A percentile compares a stretch with the other conserved stretches of the same genome.
Evolutionary conservation across 306 rosid species (phyloP).

Genomic region (Ormosia semicastrata): DNA sequence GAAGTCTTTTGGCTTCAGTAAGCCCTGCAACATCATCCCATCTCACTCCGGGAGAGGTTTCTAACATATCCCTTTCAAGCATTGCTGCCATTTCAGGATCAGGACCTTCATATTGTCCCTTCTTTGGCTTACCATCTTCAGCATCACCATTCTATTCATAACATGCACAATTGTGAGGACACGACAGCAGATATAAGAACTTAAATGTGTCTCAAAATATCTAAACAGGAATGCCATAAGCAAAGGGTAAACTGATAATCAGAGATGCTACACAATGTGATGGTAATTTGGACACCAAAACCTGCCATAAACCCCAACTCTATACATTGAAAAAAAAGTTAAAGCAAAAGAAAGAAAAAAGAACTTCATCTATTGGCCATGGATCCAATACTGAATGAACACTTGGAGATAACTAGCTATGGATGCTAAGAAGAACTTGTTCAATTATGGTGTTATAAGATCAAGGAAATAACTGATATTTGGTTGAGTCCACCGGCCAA

Average conservation of each 20-base stretch:
- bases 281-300: not conserved
- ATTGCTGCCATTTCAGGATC: slow-evolving; percentile 98
- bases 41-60: slow-evolving; percentile 95
- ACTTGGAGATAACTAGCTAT: not conserved
- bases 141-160: slow-evolving; percentile 63
- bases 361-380: too few species aligned
- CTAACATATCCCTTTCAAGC: slow-evolving; percentile 97
- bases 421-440: not conserved
- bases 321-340: not conserved
- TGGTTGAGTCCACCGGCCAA: not conserved
- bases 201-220: not conserved
- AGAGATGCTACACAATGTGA: not conserved
- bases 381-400: not conserved
- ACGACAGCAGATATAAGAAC: not conserved
- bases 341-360: not conserved
- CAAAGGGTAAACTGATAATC: not conserved
- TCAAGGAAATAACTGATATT: not conserved
- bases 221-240: not conserved
- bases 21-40: slow-evolving; percentile 99
- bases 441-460: not conserved
- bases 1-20: slow-evolving; percentile 90
- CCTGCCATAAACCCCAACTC: not conserved
- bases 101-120: slow-evolving; percentile 87
- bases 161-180: slow-evolving; percentile 3
- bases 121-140: slow-evolving; percentile 86